These are phyloP conservation scores for Neopestalotiopsis sp. DNA, from an alignment of 2,329 filamentous ascomycete species.

Conservation along the genomic window DNA sequence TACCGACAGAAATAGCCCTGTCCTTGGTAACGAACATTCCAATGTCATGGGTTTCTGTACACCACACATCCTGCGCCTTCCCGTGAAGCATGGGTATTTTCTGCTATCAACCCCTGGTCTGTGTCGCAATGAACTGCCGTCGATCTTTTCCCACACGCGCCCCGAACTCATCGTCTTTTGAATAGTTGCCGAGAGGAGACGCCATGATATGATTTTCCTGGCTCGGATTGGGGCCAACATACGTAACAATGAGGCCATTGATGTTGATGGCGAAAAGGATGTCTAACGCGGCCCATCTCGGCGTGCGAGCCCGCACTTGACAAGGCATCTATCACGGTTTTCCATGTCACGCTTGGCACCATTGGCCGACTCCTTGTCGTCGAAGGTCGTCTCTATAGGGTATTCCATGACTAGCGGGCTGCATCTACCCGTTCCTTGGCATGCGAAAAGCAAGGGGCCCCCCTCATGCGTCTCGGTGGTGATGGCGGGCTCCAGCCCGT, in stretches of 20 bases:
- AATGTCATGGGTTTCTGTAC: background rate
- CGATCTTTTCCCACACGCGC: background rate
- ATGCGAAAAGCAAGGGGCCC: background rate
- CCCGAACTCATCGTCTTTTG: background rate
- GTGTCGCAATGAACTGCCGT: background rate
- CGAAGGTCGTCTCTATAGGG: background rate
- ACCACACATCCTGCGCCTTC: background rate
- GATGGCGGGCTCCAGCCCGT: background rate
- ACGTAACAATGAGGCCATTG: background rate
- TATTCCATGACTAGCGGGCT: background rate
- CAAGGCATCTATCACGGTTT: background rate
- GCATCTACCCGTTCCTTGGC: slow-evolving; percentile 13
- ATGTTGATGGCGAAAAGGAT: background rate
- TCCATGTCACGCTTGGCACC: background rate
- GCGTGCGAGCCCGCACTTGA: background rate
- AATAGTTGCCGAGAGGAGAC: background rate
- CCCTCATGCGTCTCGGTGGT: background rate
- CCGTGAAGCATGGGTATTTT: background rate
- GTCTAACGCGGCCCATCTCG: background rate
- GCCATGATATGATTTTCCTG: background rate
- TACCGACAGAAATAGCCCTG: background rate
- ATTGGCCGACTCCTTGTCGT: background rate
- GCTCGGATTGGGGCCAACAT: background rate
- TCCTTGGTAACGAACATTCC: background rate
- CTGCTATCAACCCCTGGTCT: background rate